Evolutionary conservation across 257 asterid species (phyloP), one percentile per base, ranked within the genome.

Genomic region (Thymus mandschuricus): DNA sequence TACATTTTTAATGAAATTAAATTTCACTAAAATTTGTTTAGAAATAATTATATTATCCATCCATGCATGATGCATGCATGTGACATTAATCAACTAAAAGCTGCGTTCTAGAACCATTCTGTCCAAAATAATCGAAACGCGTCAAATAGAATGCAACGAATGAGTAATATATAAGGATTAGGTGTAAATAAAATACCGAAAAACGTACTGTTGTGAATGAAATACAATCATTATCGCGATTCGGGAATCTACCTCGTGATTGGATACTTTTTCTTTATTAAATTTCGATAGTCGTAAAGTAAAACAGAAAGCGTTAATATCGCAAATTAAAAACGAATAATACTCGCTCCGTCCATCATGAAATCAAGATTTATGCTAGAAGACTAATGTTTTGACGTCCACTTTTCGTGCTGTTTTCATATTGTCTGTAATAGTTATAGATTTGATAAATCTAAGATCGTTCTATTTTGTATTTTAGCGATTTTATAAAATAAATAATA

Each of bases 321-420:
- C 63, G 52, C 72, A 68, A 46, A 50, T 21, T 21, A 68, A 34
- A 64, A 29, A 65, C 61, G 63, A 63, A 51, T 51, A 68, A 12
- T 64, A 68, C 15, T 44, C 52, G 62, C 65, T 55, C 45, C 68
- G 52, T 11, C 3, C 27, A 29, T 45, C 34, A 30, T 51, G 66
- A 56, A 3, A 38, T 38, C 6, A 64, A 38, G 41, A 61, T 75
- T 75, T 63, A 69, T 61, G 55, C 63, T 15, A 66, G 63, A 78
- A 49, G 73, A 79, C 83, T 55, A 80, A 75, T 54, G 0, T 56
- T 75, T 72, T 77, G 71, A 48, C 30, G 71, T 41, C 79, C 56
- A 75, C 66, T 60, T 83, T 75, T 78, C 80, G 77, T 80, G 85
- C 38, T 69, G 81, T 62, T 59, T 34, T 52, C 31, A 71, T 33